These are phyloP conservation scores for Pilatotrama ljubarskyi DNA, from an alignment of 768 basidiomycete genomes.

Conservation along the genomic window DNA sequence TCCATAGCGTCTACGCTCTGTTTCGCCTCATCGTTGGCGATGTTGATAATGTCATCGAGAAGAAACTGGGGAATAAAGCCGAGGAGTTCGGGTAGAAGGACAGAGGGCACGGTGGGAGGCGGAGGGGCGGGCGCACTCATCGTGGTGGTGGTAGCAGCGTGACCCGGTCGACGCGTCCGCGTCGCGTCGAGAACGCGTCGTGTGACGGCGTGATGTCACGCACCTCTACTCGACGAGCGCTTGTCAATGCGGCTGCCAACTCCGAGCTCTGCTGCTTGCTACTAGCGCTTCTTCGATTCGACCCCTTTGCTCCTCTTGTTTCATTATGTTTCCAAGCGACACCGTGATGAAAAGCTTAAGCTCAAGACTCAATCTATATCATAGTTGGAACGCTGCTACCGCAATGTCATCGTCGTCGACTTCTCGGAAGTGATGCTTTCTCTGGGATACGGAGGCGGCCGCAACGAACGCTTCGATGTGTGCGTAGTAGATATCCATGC, in stretches of 20 bases:
- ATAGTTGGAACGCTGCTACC: too few species aligned
- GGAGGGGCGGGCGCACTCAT: constrained; percentile 24
- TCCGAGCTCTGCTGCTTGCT: too few species aligned
- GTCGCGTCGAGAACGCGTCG: constrained; percentile 11
- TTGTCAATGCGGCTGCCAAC: background rate
- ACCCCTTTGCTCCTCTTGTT: too few species aligned
- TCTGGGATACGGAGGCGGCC: too few species aligned
- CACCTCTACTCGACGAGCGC: background rate
- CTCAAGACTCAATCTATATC: too few species aligned
- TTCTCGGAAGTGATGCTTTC: too few species aligned
- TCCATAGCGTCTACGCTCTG: constrained; percentile 81
- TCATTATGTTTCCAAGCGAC: too few species aligned
- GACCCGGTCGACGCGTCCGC: constrained; percentile 3
- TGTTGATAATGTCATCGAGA: constrained; percentile 85
- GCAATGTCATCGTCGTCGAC: too few species aligned
- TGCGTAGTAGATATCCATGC: too few species aligned
- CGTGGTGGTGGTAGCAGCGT: constrained; percentile 15
- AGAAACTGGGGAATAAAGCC: constrained; percentile 84
- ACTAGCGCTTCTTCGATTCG: too few species aligned
- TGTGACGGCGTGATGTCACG: background rate
- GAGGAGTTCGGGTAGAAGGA: constrained; percentile 70
- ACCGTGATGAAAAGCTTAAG: too few species aligned
- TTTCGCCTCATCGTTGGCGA: constrained; percentile 75
- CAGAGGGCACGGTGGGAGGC: constrained; percentile 38
- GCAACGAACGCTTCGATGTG: too few species aligned